Conservation (phyloP, 495 filamentous ascomycete species). For the Friedmanniomyces endolithicus region DNA sequence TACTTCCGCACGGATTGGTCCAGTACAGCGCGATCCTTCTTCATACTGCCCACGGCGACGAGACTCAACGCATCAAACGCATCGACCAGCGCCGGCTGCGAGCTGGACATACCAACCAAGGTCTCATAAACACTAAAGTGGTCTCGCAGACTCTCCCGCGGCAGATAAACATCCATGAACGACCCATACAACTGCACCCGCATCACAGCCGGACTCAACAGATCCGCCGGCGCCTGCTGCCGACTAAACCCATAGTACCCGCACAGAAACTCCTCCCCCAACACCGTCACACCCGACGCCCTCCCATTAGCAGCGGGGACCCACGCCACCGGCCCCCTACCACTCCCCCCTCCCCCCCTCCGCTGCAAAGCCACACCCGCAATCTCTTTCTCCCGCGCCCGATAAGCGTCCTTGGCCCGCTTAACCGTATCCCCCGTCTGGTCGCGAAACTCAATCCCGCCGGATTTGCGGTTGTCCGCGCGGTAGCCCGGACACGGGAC, state of each 20-base stretch:
- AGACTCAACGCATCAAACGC: slow-evolving; percentile 11
- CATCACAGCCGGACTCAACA: slow-evolving; percentile 6
- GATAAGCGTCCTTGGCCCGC: slow-evolving; percentile 3
- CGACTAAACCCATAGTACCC: not conserved
- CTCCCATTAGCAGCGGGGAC: not conserved
- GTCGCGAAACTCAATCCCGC: slow-evolving; percentile 12
- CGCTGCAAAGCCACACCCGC: too few relatives aligned
- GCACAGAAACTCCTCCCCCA: not conserved
- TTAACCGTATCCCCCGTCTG: slow-evolving; percentile 6
- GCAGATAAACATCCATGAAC: slow-evolving; percentile 16
- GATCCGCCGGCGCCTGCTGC: not conserved
- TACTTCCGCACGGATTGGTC: slow-evolving; percentile 5
- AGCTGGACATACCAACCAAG: not conserved
- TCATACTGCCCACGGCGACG: slow-evolving; percentile 12
- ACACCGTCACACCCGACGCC: not conserved
- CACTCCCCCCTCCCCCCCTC: too few relatives aligned
- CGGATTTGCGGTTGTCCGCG: not conserved
- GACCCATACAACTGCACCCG: slow-evolving; percentile 5
- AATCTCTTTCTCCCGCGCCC: not conserved
- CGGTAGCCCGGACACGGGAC: slow-evolving; percentile 19
- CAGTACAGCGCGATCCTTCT: slow-evolving; percentile 8
- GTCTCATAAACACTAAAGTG: slow-evolving; percentile 11
- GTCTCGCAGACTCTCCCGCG: not conserved
- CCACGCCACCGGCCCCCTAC: too few relatives aligned
- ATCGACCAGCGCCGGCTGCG: slow-evolving; percentile 5